Evolutionary conservation across 2,329 filamentous ascomycete species (phyloP), one percentile per base, ranked within the genome.

Genomic region (Scedosporium dehoogii): DNA sequence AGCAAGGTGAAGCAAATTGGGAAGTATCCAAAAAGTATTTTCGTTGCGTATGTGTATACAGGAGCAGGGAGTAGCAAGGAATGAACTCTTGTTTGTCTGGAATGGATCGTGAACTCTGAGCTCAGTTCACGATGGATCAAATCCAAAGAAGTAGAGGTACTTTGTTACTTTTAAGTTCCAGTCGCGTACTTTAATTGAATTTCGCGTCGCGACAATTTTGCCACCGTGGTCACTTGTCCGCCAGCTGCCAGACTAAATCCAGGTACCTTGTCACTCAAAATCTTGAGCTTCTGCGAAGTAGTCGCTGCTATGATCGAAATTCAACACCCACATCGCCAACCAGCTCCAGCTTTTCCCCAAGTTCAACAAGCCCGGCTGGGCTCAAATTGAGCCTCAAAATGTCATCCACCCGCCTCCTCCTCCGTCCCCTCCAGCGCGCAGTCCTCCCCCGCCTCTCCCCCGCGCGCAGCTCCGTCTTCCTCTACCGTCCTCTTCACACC

Each of bases 331-430:
- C 10, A 12, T 23, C 51, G 7, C 18, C 12, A 18, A 55, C 51
- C 51, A 55, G 18, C 18, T 23, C 51, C 18, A 55, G n/a, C 9
- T 27, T 38, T 38, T 10, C 33, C 51, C 18, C 51, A 18, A 55
- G 3, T 7, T n/a, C 18, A 23, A 27, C 18, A 16, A 55, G 23
- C 51, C 51, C 18, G 23, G 23, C 51, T 27, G 51, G 23, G 23
- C 51, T 27, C 23, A 14, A 27, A 12, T 27, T 60, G 33, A 53
- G 23, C 18, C 57, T 29, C 61, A 48, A 23, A 57, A 46, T 38
- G 29, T 29, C 29, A 14, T 74, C 77, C 2, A 80, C 82, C 6
- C 72, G 85, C 14, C 74, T 86, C 4, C 85, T 87, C 0, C 91
- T 91, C 63, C 77, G 81, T 64, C 90, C 88, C 0, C 79, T 76